Evolutionary conservation across 345 rosid genomes (phyloP), one percentile per base, ranked within the genome.

Genomic region (Acer yangbiense): DNA sequence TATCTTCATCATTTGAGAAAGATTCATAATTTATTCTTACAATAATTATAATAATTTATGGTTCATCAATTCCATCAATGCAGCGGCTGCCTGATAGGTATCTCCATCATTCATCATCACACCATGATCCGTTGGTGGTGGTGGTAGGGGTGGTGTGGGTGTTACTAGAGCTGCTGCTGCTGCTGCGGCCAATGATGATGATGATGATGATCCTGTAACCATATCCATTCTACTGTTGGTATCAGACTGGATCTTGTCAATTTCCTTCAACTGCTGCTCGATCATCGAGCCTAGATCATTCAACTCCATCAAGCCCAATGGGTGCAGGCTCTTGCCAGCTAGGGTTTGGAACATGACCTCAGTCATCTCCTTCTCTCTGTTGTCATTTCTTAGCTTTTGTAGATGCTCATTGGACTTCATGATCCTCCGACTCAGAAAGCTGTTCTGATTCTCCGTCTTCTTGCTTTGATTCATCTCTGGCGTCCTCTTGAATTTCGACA

Each of bases 361-460:
- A 0, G 77, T 78, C 50, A 86, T 76, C 80, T 86, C 87, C 73
- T 76, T 81, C 57, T 86, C 86, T 5, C 85, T 60, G 58, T 86
- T 88, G 1, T 88, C 89, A 39, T 82, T 84, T 18, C 80, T 32
- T 54, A 44, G 81, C 41, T 76, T 88, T 84, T 73, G 75, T 21
- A 88, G 77, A 44, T 86, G 85, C 2, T 88, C 86, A 0, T 27
- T 76, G 17, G 83, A 76, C 60, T 81, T 86, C 0, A 50, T 0
- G 41, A 86, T 77, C 68, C 91, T 79, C 41, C 83, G 86, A 67
- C 76, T 52, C 20, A 86, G 74, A 77, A 86, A 88, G 16, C 79
- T 65, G 64, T 85, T 88, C 21, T 85, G 89, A 73, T 79, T 85
- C 76, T 80, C 76, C 91, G 81, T 88, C 73, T 83, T 86, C 75